Base-by-base conservation (phyloP, 371 early-diverging fungal genomes). In the Capillidium rhysosporum region DNA sequence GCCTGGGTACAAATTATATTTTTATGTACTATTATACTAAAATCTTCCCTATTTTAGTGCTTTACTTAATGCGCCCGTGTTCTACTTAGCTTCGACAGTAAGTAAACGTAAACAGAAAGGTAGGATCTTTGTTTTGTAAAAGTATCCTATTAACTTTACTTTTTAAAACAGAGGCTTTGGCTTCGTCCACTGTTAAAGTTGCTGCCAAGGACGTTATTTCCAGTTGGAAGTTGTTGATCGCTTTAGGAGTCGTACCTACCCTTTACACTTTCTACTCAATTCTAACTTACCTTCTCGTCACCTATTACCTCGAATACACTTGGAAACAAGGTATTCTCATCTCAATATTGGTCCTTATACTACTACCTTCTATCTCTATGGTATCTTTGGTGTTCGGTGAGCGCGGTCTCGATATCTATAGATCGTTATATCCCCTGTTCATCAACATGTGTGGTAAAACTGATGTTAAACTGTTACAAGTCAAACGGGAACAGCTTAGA, bases 221-320 rank as follows among this genome's bases (percentile, higher is more conserved):
- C 0, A 92, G 96, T 14, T 96, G 97, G 98, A 95, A 95, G 59
- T 69, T 94, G 5, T 64, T 91, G n/a, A 82, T 86, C 10, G 83
- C 84, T 2, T 61, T 91, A 40, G 84, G 76, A 0, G 62, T 89
- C 23, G 69, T 83, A 44, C 94, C 95, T 7, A 56, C 74, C 2
- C 62, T 89, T 10, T 90, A 86, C 56, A 68, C 75, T 1, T 63
- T 80, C 2, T 92, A 92, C 57, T 69, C 80, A 2, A 56, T 79
- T 26, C 54, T 71, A 20, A 59, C 80, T n/a, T 59, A 69, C 48
- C 49, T 67, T 20, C 16, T 52, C 12, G 23, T 16, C 34, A 63
- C 69, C 24, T 31, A 77, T 18, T 63, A 60, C 48, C 65, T 67
- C 7, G 57, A 61, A 20, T 63, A 64, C 60, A 41, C 56, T 18